Conservation (phyloP, 169 alveolate species). For the Blepharisma undulans region DNA sequence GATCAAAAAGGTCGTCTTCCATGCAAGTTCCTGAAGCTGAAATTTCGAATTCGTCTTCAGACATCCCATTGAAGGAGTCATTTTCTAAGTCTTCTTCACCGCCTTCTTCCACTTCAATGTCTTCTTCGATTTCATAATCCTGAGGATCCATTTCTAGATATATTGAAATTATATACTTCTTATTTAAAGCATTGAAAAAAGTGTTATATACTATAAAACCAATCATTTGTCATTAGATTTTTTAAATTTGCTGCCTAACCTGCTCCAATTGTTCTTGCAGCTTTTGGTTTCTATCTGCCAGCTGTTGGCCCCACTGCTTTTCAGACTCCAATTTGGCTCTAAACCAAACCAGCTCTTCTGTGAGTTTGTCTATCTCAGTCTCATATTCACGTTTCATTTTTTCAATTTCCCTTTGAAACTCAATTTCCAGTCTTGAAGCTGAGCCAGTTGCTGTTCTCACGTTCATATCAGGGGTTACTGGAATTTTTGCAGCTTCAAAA, state of each 20-base stretch:
- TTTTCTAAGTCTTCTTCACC: conserved; percentile 30
- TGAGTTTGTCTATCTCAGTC: conserved; percentile 29
- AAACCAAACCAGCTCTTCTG: conserved; percentile 35
- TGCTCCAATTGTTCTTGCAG: conserved; percentile 11
- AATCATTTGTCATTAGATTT: background rate
- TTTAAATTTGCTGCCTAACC: background rate
- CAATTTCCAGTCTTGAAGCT: conserved; percentile 23
- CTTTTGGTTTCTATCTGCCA: background rate
- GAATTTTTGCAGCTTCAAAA: conserved; percentile 26
- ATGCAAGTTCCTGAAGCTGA: conserved; percentile 47
- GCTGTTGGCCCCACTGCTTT: conserved; percentile 20
- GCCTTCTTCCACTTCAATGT: conserved; percentile 17
- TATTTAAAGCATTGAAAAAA: background rate
- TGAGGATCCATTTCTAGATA: background rate
- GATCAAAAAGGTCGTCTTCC: conserved; percentile 78
- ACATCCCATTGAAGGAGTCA: background rate
- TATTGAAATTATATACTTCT: background rate
- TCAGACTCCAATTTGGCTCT: conserved; percentile 31
- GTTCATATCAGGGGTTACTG: background rate
- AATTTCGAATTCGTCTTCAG: conserved; percentile 54
- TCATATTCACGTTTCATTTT: background rate
- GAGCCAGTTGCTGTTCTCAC: conserved; percentile 41
- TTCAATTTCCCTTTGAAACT: conserved; percentile 24
- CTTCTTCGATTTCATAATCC: background rate
- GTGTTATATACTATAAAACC: background rate